Evolutionary conservation across 1,284 basidiomycete genomes (phyloP), one percentile per base, ranked within the genome.

Genomic region (Trametes sp.): DNA sequence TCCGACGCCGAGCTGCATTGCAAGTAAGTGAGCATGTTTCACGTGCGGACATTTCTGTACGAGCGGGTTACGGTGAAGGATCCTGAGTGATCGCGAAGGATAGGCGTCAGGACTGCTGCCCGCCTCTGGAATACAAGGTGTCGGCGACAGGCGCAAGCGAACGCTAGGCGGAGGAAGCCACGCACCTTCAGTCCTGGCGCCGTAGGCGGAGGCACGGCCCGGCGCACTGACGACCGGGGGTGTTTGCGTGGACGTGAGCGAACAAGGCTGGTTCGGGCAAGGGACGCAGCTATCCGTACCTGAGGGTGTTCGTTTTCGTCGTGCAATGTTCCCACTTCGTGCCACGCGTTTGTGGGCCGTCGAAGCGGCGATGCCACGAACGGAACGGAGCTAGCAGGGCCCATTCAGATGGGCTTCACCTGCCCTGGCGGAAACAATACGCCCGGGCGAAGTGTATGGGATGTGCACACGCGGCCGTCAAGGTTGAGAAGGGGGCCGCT

Each of bases 211-310:
- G 9, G 6, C 24, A 16, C 14, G 36, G 35, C 24, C 21, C 35
- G 33, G 5, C 33, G 9, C 21, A 38, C 28, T 31, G 49, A 7
- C 6, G 4, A 53, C 16, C 41, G 26, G 16, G 19, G 24, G 19
- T n/a, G 24, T 19, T 23, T n/a, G 24, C 19, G 42, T 16, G 31
- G 19, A 59, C 50, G 57, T 59, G 57, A 45, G 50, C 50, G 35
- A 21, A 52, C 29, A 48, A 21, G 28, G 16, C 50, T 38, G 23
- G 42, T 28, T 46, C 16, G 4, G 42, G 57, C 4, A 46, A 53
- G 35, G 28, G 44, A 23, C 57, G 57, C 57, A 59, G 53, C 57
- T 59, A 59, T 59, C 57, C 57, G 57, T 59, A 59, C 57, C 57
- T 58, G 49, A 53, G 8, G 29, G 38, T 23, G 50, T 53, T 59